phyloP scores from a whole-genome alignment of 2,329 filamentous ascomycete genomes.

The Colletotrichum tabaci region DNA sequence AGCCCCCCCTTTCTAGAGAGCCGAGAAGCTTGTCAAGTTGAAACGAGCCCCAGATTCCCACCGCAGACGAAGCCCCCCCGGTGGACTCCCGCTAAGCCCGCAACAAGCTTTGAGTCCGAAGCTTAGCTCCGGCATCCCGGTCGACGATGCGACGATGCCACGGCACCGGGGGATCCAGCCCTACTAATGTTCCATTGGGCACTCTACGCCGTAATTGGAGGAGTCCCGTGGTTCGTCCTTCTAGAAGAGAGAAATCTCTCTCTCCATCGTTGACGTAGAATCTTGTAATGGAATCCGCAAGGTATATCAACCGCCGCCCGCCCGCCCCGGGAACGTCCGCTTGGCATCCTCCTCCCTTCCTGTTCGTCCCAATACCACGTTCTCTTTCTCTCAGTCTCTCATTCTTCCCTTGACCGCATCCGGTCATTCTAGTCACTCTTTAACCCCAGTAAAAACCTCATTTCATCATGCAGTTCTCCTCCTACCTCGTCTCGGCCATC shows the following conservation, averaged over 20 bases:
- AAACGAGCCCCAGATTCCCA: constrained; percentile 29
- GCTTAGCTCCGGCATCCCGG: constrained; percentile 33
- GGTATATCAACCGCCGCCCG: constrained; percentile 27
- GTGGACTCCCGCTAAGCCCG: constrained; percentile 25
- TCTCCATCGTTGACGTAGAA: background rate
- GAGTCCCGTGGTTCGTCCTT: constrained; percentile 2
- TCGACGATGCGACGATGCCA: background rate
- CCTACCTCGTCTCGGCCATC: constrained; percentile 47
- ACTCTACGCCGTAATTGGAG: constrained; percentile 30
- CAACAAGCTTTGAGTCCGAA: constrained; percentile 38
- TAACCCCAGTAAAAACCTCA: background rate
- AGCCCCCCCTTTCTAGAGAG: too few species aligned
- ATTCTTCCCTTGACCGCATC: constrained; percentile 6
- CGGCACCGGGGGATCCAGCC: constrained; percentile 6
- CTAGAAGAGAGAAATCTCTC: constrained; percentile 3
- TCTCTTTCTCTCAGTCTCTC: background rate
- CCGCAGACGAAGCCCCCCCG: background rate
- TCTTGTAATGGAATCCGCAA: background rate
- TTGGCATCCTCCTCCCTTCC: constrained; percentile 2
- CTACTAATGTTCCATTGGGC: constrained; percentile 20
- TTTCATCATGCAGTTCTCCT: constrained; percentile 31
- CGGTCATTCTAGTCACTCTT: constrained; percentile 20
- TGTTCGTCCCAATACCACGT: background rate
- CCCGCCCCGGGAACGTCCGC: background rate
- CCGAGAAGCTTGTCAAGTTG: constrained; percentile 21